phyloP scores from a whole-genome alignment of 2,329 filamentous ascomycete genomes.

The Zalaria sp. region DNA sequence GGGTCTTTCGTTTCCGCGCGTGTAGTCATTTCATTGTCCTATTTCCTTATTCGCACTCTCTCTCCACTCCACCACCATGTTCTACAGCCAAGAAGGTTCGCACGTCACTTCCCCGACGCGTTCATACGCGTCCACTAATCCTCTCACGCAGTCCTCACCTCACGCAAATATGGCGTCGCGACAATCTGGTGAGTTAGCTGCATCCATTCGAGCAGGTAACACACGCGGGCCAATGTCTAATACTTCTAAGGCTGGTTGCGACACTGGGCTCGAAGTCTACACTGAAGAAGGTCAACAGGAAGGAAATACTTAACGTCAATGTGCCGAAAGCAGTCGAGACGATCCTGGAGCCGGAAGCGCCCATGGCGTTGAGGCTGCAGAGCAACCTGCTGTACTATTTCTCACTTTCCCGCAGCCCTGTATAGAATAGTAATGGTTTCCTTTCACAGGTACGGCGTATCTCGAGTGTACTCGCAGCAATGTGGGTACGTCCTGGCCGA shows the following conservation, averaged over 20 bases:
- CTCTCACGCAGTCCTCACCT: conserved; percentile 52
- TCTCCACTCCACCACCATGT: conserved; percentile 44
- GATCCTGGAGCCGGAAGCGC: conserved; percentile 73
- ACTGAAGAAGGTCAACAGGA: conserved; percentile 62
- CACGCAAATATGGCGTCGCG: conserved; percentile 76
- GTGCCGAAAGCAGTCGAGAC: conserved; percentile 75
- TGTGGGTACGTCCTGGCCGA: conserved; percentile 76
- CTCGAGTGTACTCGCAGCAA: conserved; percentile 75
- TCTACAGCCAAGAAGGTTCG: conserved; percentile 90
- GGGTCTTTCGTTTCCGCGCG: too few relatives aligned
- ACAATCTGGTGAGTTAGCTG: conserved; percentile 67
- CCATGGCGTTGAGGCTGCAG: conserved; percentile 80
- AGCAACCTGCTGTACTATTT: conserved; percentile 60
- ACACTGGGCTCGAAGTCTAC: conserved; percentile 64
- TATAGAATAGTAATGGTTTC: not conserved
- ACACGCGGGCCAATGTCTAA: conserved; percentile 7
- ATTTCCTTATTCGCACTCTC: not conserved
- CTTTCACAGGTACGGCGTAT: conserved; percentile 57
- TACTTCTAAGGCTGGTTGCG: conserved; percentile 61
- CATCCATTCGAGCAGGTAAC: not conserved
- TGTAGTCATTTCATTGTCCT: not conserved
- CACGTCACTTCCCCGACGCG: not conserved
- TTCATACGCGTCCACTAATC: conserved; percentile 1
- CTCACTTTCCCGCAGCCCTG: too few relatives aligned
- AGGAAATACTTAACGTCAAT: conserved; percentile 78